These are phyloP conservation scores for Thelephora terrestris DNA, from an alignment of 1,284 basidiomycete species.

Conservation along the genomic window DNA sequence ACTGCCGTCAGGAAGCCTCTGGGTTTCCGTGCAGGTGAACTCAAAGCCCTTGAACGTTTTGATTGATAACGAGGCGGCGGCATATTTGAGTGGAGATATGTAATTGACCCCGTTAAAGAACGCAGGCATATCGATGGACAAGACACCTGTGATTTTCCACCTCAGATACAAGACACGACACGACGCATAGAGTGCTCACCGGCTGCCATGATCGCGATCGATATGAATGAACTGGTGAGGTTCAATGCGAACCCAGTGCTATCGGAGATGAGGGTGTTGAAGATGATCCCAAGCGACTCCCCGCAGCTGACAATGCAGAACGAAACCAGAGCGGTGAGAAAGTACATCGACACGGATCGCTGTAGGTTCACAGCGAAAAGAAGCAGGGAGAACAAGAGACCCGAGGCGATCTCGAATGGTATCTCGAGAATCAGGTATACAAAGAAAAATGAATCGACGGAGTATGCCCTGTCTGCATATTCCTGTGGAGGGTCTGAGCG, in stretches of 20 bases:
- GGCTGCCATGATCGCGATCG: conserved; percentile 3
- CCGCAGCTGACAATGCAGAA: conserved; percentile 11
- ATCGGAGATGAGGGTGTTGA: conserved; percentile 6
- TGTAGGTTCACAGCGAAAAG: conserved; percentile 11
- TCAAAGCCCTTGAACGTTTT: conserved; percentile 9
- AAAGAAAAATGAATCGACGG: conserved; percentile 9
- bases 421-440: conserved; percentile 10
- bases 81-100: conserved; percentile 10
- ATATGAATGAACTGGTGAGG: conserved; percentile 10
- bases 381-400: conserved; percentile 11
- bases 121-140: not conserved
- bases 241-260: conserved; percentile 12
- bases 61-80: conserved; percentile 7
- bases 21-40: conserved; percentile 8
- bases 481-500: conserved; percentile 7
- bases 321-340: conserved; percentile 7
- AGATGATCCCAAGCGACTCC: conserved; percentile 1
- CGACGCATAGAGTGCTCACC: not conserved
- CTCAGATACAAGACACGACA: not conserved
- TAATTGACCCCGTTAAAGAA: conserved; percentile 8
- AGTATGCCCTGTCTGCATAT: conserved; percentile 10
- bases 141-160: conserved; percentile 4
- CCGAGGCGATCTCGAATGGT: conserved; percentile 9
- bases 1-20: conserved; percentile 6
- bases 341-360: conserved; percentile 10